Conservation (phyloP, 495 filamentous ascomycete genomes). For the Thermochaetoides thermophila region DNA sequence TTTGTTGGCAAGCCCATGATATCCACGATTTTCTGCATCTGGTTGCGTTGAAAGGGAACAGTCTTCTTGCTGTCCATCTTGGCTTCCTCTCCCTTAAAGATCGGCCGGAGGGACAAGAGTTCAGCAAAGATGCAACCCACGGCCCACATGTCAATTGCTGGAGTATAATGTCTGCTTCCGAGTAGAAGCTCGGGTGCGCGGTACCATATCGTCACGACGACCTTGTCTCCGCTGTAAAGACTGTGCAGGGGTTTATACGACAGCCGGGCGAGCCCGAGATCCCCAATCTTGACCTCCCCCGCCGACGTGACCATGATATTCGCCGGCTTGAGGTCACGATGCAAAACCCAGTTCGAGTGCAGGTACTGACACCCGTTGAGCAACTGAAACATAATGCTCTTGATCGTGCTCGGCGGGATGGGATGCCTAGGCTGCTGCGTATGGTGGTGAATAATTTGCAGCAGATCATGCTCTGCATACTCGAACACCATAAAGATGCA, state of each 20-base stretch:
- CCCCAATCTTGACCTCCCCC: conserved; percentile 85
- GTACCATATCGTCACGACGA: conserved; percentile 99
- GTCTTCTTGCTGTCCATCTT: conserved; percentile 98
- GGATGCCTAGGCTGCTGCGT: conserved; percentile 72
- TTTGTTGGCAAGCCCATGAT: conserved; percentile 83
- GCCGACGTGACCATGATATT: conserved; percentile 95
- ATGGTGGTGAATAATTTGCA: conserved; percentile 98
- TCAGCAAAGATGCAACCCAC: conserved; percentile 98
- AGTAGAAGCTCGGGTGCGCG: conserved; percentile 88
- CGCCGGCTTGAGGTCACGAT: conserved; percentile 91
- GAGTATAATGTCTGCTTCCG: conserved; percentile 84
- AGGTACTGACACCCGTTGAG: conserved; percentile 89
- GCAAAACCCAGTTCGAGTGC: conserved; percentile 92
- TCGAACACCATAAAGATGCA: conserved; percentile 99
- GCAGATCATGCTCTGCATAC: conserved; percentile 90
- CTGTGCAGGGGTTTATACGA: conserved; percentile 89
- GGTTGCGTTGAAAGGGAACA: conserved; percentile 91
- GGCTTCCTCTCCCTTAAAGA: conserved; percentile 97
- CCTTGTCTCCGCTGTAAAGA: conserved; percentile 89
- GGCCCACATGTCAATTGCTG: conserved; percentile 93
- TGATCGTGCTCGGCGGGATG: conserved; percentile 78
- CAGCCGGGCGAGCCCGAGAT: conserved; percentile 78
- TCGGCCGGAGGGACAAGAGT: conserved; percentile 75
- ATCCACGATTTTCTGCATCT: conserved; percentile 97
- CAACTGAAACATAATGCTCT: conserved; percentile 86